Conservation (phyloP, 345 rosid genomes). For the Anastatica hierochuntica region DNA sequence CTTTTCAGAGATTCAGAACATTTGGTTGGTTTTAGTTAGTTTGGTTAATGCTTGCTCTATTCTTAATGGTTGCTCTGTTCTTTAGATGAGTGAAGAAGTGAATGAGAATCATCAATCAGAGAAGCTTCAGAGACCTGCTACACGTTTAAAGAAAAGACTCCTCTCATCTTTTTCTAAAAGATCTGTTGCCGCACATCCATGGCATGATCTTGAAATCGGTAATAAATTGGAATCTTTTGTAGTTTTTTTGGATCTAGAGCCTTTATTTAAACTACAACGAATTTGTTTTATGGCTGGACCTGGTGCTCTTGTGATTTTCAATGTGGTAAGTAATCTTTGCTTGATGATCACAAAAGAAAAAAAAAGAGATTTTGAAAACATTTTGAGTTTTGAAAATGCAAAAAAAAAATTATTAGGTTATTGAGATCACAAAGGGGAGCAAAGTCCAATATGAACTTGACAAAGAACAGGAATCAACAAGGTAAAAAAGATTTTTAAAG, state of each 20-base stretch:
- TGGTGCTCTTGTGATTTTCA: constrained; percentile 81
- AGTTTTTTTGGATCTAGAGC: no score
- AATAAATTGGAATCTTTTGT: no score
- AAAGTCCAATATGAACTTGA: constrained; percentile 97
- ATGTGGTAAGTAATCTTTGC: constrained; percentile 42
- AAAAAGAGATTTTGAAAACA: not conserved
- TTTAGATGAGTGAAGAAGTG: constrained; percentile 30
- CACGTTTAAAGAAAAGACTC: constrained; percentile 89
- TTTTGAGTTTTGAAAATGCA: not conserved
- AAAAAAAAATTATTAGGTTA: constrained; percentile 63
- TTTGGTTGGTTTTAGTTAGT: no score
- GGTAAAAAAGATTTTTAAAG: constrained; percentile 25
- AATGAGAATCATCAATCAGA: constrained; percentile 4
- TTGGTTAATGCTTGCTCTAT: no score
- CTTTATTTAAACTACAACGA: not conserved
- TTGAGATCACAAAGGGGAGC: constrained; percentile 93
- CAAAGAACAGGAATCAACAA: constrained; percentile 91
- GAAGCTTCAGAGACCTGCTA: constrained; percentile 20
- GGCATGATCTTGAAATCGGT: constrained; percentile 99
- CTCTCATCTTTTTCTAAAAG: constrained; percentile 83
- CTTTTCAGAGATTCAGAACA: no score
- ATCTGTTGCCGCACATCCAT: constrained; percentile 94
- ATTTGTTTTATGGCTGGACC: constrained; percentile 42
- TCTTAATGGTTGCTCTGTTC: no score
- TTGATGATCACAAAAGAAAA: no score